Conservation (phyloP, 257 asterid species). For the Lantana camara region DNA sequence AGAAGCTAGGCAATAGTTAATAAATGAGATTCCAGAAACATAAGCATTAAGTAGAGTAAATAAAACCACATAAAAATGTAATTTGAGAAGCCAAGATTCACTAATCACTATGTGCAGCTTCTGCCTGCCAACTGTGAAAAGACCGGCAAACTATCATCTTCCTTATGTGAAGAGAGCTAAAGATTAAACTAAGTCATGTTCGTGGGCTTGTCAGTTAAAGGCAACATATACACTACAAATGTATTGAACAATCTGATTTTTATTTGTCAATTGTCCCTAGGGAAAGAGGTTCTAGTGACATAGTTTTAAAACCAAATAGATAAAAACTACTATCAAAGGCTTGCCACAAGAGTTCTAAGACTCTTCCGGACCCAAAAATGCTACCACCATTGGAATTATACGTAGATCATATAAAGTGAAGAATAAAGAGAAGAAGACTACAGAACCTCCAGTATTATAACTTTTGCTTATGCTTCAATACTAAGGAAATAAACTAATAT, state of each 20-base stretch:
- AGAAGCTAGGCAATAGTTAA: constrained; percentile 3
- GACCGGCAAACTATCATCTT: neutral
- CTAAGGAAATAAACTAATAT: neutral
- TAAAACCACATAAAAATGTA: neutral
- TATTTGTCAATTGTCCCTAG: neutral
- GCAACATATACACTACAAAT: neutral
- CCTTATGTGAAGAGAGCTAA: constrained; percentile 6
- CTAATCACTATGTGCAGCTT: neutral
- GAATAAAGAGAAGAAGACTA: neutral
- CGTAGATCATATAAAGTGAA: neutral
- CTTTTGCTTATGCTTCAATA: neutral
- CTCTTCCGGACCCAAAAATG: constrained; percentile 1
- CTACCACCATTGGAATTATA: neutral
- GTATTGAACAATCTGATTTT: neutral
- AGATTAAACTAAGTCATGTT: too few species aligned
- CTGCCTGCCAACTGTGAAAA: neutral
- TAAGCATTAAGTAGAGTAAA: constrained; percentile 2
- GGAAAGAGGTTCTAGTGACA: neutral
- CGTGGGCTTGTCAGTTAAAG: neutral
- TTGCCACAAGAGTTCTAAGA: neutral
- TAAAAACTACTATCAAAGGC: neutral
- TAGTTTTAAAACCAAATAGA: neutral
- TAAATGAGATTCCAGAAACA: constrained; percentile 15
- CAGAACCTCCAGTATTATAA: neutral
- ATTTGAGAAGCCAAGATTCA: neutral